These are phyloP conservation scores for Perilla frutescens DNA, from an alignment of 257 asterid genomes.

Conservation along the genomic window DNA sequence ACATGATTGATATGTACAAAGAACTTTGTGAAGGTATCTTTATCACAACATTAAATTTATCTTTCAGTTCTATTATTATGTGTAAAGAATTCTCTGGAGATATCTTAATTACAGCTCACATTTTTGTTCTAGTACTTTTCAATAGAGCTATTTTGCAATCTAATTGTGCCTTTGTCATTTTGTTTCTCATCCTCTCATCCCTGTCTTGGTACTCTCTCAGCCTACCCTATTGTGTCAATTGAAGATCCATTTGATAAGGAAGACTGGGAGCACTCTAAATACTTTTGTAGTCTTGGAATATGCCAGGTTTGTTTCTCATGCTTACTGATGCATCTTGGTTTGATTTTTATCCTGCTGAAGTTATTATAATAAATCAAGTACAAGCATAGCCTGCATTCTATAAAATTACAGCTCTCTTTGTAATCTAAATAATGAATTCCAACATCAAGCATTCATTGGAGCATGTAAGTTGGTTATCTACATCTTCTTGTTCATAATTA, in stretches of 20 bases:
- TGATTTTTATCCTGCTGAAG: conserved; percentile 31
- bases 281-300: conserved; percentile 68
- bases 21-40: conserved; percentile 81
- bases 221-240: conserved; percentile 87
- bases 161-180: conserved; percentile 15
- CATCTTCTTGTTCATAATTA: conserved; percentile 13
- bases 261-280: conserved; percentile 94
- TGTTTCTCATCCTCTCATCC: conserved; percentile 29
- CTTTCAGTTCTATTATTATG: conserved; percentile 23
- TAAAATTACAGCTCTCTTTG: neutral
- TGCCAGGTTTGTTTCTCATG: conserved; percentile 77
- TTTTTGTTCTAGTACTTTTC: conserved; percentile 27
- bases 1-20: conserved; percentile 87
- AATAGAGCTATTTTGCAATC: conserved; percentile 12
- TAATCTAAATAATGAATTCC: conserved; percentile 21
- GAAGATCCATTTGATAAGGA: conserved; percentile 99
- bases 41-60: conserved; percentile 18
- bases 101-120: conserved; percentile 31
- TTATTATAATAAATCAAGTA: neutral
- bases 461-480: conserved; percentile 11
- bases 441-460: neutral
- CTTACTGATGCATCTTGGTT: conserved; percentile 29
- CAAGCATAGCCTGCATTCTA: conserved; percentile 10
- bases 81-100: conserved; percentile 50
- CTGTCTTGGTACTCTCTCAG: conserved; percentile 48